Conservation (phyloP, 805 yeast species). For the Yamadazyma olivae region DNA sequence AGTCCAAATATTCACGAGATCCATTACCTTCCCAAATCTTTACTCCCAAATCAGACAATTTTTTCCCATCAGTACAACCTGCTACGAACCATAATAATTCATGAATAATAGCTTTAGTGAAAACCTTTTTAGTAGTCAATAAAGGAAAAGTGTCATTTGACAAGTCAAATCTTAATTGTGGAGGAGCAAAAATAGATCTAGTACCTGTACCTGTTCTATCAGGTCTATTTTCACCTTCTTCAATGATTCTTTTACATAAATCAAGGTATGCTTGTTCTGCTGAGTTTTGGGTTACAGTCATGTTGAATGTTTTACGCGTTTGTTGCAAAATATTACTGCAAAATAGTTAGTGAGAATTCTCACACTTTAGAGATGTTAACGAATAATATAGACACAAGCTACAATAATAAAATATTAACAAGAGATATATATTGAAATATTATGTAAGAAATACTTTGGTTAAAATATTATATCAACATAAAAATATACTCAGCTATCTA, state of each 20-base stretch:
- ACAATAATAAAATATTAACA: too few relatives aligned
- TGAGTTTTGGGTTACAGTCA: constrained; percentile 30
- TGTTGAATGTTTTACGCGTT: constrained; percentile 6
- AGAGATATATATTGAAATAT: too few relatives aligned
- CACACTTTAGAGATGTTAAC: too few relatives aligned
- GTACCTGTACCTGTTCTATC: constrained; percentile 99
- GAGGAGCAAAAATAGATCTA: constrained; percentile 86
- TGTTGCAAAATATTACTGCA: not conserved
- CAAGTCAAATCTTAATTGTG: constrained; percentile 82
- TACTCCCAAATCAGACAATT: constrained; percentile 78
- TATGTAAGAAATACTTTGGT: too few relatives aligned
- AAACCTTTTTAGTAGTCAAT: constrained; percentile 89
- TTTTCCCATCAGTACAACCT: constrained; percentile 86
- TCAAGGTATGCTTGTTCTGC: constrained; percentile 89
- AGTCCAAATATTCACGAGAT: constrained; percentile 84
- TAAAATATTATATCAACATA: not conserved
- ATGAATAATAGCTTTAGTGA: constrained; percentile 81
- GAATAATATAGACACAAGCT: too few relatives aligned
- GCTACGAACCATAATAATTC: constrained; percentile 91
- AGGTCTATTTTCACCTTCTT: constrained; percentile 85
- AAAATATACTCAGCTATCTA: constrained; percentile 6
- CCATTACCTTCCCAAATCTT: constrained; percentile 99
- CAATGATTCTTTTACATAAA: constrained; percentile 71
- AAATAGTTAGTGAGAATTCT: too few relatives aligned
- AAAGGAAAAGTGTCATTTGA: constrained; percentile 76